Conservation (phyloP, 2,329 filamentous ascomycete species). For the Acrocalymma vagum region DNA sequence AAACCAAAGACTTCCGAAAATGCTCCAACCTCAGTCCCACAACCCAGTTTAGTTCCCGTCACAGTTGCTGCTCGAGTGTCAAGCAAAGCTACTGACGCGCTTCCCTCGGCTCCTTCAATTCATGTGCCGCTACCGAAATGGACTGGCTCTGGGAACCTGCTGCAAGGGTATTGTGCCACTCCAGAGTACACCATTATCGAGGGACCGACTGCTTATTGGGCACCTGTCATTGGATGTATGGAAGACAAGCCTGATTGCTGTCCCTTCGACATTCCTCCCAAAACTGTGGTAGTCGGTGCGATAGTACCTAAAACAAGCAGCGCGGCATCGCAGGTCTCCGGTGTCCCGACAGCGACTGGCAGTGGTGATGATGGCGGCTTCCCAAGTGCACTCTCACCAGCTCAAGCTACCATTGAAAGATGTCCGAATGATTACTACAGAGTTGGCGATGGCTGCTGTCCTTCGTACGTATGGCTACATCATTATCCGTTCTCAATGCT, state of each 20-base stretch:
- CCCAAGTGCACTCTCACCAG: conserved; percentile 12
- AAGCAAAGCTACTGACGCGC: conserved; percentile 3
- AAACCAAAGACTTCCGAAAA: conserved; percentile 7
- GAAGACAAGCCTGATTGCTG: conserved; percentile 21
- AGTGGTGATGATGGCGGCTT: conserved; percentile 13
- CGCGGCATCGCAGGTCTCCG: too few species aligned
- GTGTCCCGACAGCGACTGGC: neutral
- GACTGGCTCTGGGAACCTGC: conserved; percentile 14
- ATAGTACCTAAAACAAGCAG: too few species aligned
- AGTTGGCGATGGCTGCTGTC: conserved; percentile 20
- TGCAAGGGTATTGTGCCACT: conserved; percentile 22
- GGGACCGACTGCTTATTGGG: conserved; percentile 23
- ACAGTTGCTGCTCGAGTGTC: conserved; percentile 10
- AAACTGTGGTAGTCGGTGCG: conserved; percentile 1
- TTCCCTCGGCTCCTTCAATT: conserved; percentile 5
- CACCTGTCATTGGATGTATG: conserved; percentile 21
- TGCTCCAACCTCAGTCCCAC: conserved; percentile 12
- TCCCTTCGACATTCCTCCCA: conserved; percentile 15
- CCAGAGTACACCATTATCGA: conserved; percentile 20
- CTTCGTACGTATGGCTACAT: conserved; percentile 15
- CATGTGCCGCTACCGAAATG: conserved; percentile 15
- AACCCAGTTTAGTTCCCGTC: conserved; percentile 18
- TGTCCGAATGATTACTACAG: conserved; percentile 24
- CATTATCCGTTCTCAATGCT: neutral
- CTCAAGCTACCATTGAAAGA: conserved; percentile 12